Base-by-base conservation (phyloP, 805 yeast species). In the Candida khao-thaluensis region DNA sequence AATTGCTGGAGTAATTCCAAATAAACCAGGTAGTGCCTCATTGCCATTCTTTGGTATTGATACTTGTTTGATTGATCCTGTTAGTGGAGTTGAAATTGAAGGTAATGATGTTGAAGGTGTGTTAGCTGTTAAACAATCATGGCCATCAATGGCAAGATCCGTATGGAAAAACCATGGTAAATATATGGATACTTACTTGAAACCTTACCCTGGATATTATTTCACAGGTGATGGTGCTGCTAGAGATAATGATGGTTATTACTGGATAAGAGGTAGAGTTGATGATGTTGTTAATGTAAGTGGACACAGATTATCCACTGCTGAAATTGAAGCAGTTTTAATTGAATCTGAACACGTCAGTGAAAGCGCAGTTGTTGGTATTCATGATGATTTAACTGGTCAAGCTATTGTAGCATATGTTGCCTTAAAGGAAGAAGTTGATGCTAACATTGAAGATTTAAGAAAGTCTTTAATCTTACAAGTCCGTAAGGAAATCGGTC, bases 161-260 rank as follows among this genome's bases (percentile, higher is more conserved):
- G 84, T 85, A 47, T 85, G 86, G 85, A 76, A 75, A 46, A 84
- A 85, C 65, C 84, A 85, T 63, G 71, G 72, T 49, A 73, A 88
- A 59, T 85, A 70, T 64, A 64, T 81, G 67, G 95, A 85, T 53
- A 85, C 93, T n/a, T 85, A 85, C 64, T 66, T 84, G 59, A 81
- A 77, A 42, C 91, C 93, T 38, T 85, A 84, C 66, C 85, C 85
- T 35, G 89, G 89, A 35, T 78, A 76, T 59, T 85, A 84, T 68
- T 85, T 85, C 69, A 81, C 93, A 1, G 95, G 95, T 54, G 95
- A 85, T 64, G 95, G 95, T 64, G 93, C 91, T 18, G 91, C 89
- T 14, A 76, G 90, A 57, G 95, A 85, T 59, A 71, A 76, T 50
- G 91, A 85, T 57, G 95, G 95, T 5, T 85, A 77, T 69, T 82